Evolutionary conservation across 2,329 filamentous ascomycete species (phyloP).

Genomic region (Penicillium italicum): DNA sequence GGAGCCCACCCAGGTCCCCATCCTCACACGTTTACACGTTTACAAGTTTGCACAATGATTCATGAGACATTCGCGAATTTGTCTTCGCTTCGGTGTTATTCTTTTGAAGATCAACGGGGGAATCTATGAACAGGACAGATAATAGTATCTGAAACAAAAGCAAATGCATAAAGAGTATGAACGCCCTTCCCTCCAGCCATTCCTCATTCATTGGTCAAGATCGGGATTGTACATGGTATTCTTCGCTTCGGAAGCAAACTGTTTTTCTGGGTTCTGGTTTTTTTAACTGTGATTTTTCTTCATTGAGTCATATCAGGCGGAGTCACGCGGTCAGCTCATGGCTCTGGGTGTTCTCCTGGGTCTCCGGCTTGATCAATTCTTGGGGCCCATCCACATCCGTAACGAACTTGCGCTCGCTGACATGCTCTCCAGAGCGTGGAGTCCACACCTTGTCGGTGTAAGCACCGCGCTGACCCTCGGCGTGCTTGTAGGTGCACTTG

Average conservation of each 20-base stretch:
- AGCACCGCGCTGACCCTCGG: conserved; percentile 79
- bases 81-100: conserved; percentile 12
- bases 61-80: neutral
- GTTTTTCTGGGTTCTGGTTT: neutral
- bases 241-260: conserved; percentile 5
- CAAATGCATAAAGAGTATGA: conserved; percentile 24
- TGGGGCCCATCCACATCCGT: conserved; percentile 60
- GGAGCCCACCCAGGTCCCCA: neutral
- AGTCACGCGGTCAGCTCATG: conserved; percentile 35
- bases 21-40: neutral
- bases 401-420: conserved; percentile 86
- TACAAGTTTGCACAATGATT: neutral
- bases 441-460: conserved; percentile 93
- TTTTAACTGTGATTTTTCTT: neutral
- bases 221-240: conserved; percentile 27
- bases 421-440: conserved; percentile 59
- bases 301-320: conserved; percentile 19
- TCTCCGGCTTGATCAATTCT: conserved; percentile 67
- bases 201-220: conserved; percentile 22
- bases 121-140: conserved; percentile 25
- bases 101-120: conserved; percentile 18
- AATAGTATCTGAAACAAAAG: conserved; percentile 11
- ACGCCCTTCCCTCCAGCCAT: conserved; percentile 27
- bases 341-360: conserved; percentile 28
- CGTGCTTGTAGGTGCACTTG: conserved; percentile 84